These are phyloP conservation scores for Phytophthora pseudosyringae DNA, from an alignment of 352 stramenopile genomes.

Conservation along the genomic window DNA sequence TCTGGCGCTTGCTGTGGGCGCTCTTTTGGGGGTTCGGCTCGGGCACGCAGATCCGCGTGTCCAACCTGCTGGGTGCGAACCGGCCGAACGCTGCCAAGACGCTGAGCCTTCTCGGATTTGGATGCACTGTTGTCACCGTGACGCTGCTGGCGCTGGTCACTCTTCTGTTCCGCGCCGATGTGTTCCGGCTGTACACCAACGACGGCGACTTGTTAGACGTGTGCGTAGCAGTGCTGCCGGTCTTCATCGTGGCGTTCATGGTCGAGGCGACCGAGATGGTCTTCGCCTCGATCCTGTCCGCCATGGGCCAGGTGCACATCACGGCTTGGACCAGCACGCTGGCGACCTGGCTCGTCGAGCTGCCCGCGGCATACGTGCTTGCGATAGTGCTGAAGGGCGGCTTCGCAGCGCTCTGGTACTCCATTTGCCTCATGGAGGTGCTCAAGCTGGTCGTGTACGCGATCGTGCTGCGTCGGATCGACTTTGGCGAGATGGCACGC, in stretches of 20 bases:
- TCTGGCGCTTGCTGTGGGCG: conserved; percentile 39
- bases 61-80: conserved; percentile 35
- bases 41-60: conserved; percentile 36
- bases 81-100: conserved; percentile 34
- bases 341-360: conserved; percentile 31
- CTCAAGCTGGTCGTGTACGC: conserved; percentile 35
- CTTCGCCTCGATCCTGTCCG: conserved; percentile 33
- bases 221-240: conserved; percentile 28
- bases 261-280: conserved; percentile 40
- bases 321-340: conserved; percentile 37
- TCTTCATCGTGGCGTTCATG: conserved; percentile 40
- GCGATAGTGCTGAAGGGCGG: conserved; percentile 28
- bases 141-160: conserved; percentile 27
- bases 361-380: conserved; percentile 31
- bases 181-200: conserved; percentile 38
- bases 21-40: conserved; percentile 38
- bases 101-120: conserved; percentile 30
- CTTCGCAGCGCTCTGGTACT: conserved; percentile 39
- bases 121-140: conserved; percentile 33
- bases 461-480: conserved; percentile 30
- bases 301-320: conserved; percentile 37
- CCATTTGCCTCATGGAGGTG: conserved; percentile 40
- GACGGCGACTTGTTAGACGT: conserved; percentile 33
- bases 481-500: conserved; percentile 30
- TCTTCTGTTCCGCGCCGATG: conserved; percentile 29